A percentile compares a stretch with the other conserved stretches of the same genome.
Evolutionary conservation across 2,329 filamentous ascomycete genomes (phyloP).

Genomic region (Colletotrichum zoysiae): DNA sequence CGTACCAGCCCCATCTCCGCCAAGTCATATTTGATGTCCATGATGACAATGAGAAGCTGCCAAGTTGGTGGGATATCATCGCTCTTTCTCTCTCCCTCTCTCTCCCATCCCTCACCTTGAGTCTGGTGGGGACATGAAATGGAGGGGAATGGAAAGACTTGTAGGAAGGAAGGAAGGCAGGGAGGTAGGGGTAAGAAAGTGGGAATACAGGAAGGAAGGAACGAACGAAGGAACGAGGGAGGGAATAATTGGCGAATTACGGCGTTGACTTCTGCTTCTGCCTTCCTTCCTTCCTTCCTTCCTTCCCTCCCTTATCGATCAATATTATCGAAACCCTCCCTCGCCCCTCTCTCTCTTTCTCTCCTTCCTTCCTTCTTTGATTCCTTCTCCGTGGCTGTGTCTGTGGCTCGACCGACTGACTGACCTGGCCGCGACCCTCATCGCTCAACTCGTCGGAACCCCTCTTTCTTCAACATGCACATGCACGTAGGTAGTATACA

Average conservation of each 20-base stretch:
- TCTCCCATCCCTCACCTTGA: neutral
- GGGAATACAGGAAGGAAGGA: neutral
- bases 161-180: neutral
- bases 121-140: neutral
- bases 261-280: conserved; percentile 1
- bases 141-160: neutral
- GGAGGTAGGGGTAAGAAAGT: too few relatives aligned
- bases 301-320: conserved; percentile 1
- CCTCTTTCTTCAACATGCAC: neutral
- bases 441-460: neutral
- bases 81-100: neutral
- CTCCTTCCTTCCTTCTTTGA: neutral
- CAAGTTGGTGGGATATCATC: neutral
- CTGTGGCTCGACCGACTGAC: neutral
- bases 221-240: too few relatives aligned
- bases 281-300: conserved; percentile 6
- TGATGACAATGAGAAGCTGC: neutral
- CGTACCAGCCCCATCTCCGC: neutral
- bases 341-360: too few relatives aligned
- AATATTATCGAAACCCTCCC: neutral
- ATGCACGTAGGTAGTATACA: too few relatives aligned
- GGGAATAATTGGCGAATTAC: conserved; percentile 6
- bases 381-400: neutral
- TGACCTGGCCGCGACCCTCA: neutral
- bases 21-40: neutral